phyloP scores from a whole-genome alignment of 306 rosid genomes.

The Begonia loranthoides region DNA sequence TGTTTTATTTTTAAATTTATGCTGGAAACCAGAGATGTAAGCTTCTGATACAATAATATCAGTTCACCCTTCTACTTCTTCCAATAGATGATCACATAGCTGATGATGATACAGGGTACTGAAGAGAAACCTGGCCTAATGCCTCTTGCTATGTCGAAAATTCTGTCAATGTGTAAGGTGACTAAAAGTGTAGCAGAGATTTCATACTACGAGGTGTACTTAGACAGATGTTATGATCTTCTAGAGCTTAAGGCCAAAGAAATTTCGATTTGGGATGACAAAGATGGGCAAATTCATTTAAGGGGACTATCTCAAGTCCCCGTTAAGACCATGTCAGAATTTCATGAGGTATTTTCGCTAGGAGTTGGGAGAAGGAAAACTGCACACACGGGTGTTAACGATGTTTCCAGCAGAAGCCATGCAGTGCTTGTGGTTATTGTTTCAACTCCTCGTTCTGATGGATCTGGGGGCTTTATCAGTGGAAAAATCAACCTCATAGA shows the following conservation, averaged over 20 bases:
- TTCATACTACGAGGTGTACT: constrained; percentile 81
- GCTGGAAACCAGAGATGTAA: no score
- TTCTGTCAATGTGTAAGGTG: constrained; percentile 43
- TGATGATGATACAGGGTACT: constrained; percentile 48
- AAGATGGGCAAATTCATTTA: constrained; percentile 79
- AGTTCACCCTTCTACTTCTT: no score
- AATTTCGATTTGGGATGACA: constrained; percentile 67
- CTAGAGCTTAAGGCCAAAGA: constrained; percentile 65
- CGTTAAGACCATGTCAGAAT: constrained; percentile 48
- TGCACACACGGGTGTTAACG: constrained; percentile 80
- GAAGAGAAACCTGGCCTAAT: constrained; percentile 72
- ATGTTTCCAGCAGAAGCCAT: constrained; percentile 93
- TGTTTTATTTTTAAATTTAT: no score
- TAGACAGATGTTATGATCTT: constrained; percentile 87
- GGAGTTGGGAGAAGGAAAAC: constrained; percentile 69
- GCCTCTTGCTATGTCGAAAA: constrained; percentile 52
- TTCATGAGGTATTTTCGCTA: constrained; percentile 37
- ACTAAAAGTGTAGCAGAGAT: constrained; percentile 47
- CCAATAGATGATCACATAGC: background rate
- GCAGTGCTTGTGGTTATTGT: constrained; percentile 77
- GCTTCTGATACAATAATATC: no score
- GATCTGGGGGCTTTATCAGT: constrained; percentile 16
- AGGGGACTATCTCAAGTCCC: constrained; percentile 57
- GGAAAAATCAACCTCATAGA: constrained; percentile 96
- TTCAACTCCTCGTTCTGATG: constrained; percentile 31